phyloP scores from a whole-genome alignment of 176 grass and related monocot genomes.

The Elymus sibiricus region DNA sequence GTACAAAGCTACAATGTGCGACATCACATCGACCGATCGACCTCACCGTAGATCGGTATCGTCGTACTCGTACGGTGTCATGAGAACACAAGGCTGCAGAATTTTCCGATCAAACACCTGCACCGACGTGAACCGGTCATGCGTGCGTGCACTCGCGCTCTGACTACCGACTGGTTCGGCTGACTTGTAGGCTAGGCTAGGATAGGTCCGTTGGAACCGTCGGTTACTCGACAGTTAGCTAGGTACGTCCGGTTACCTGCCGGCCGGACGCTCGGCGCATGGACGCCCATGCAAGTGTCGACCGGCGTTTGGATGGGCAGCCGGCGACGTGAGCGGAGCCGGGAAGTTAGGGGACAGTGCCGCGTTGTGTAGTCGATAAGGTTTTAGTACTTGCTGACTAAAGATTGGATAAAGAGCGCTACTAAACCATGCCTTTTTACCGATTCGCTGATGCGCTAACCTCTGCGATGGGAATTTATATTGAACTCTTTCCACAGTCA shows the following conservation, averaged over 20 bases:
- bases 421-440: not conserved
- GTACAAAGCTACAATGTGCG: not conserved
- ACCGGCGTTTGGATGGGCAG: conserved; percentile 12
- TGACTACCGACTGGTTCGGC: not conserved
- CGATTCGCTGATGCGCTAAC: not conserved
- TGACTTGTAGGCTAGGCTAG: not conserved
- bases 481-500: not conserved
- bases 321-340: not conserved
- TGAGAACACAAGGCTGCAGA: not conserved
- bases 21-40: not conserved
- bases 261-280: not conserved
- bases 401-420: not conserved
- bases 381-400: not conserved
- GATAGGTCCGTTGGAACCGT: not conserved
- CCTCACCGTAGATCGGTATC: not conserved
- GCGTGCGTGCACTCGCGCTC: not conserved
- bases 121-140: not conserved
- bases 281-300: conserved; percentile 7
- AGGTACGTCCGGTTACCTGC: not conserved
- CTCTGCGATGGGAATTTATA: not conserved
- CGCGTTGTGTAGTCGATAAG: not conserved
- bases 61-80: not conserved
- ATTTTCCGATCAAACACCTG: not conserved
- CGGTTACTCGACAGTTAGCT: not conserved
- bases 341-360: not conserved